phyloP scores from a whole-genome alignment of 768 basidiomycete species.

The Pisolithus marmoratus region DNA sequence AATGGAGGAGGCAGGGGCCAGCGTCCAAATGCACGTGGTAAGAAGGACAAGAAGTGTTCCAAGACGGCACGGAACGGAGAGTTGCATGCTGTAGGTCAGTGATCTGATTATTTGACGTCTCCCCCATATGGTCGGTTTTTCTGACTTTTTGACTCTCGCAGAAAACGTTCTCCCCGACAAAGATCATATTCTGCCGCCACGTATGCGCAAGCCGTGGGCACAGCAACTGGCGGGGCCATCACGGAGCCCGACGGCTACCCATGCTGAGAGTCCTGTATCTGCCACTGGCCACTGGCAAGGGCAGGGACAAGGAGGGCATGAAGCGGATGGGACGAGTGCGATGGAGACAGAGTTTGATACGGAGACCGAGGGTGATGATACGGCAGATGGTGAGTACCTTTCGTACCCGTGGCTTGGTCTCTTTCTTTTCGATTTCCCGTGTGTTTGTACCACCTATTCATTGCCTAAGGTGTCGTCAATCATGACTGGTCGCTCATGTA shows the following conservation, averaged over 20 bases:
- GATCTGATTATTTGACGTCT: too few relatives aligned
- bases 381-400: constrained; percentile 14
- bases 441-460: too few relatives aligned
- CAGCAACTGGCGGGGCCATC: constrained; percentile 2
- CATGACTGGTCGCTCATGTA: constrained; percentile 9
- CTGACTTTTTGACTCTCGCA: constrained; percentile 3
- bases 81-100: too few relatives aligned
- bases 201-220: constrained; percentile 51
- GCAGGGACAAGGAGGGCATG: constrained; percentile 2
- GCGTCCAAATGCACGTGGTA: background rate
- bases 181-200: constrained; percentile 49
- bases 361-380: constrained; percentile 23
- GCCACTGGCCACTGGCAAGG: constrained; percentile 3
- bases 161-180: background rate
- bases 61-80: too few relatives aligned
- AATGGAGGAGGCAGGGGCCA: constrained; percentile 12
- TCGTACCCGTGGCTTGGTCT: background rate
- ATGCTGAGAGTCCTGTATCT: constrained; percentile 16
- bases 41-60: too few relatives aligned
- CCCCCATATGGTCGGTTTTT: background rate
- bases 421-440: background rate
- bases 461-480: background rate
- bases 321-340: constrained; percentile 14
- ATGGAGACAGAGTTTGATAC: constrained; percentile 30
- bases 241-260: constrained; percentile 12